phyloP scores from a whole-genome alignment of 2,329 filamentous ascomycete species.

The Chrysosporium keratinophilum region DNA sequence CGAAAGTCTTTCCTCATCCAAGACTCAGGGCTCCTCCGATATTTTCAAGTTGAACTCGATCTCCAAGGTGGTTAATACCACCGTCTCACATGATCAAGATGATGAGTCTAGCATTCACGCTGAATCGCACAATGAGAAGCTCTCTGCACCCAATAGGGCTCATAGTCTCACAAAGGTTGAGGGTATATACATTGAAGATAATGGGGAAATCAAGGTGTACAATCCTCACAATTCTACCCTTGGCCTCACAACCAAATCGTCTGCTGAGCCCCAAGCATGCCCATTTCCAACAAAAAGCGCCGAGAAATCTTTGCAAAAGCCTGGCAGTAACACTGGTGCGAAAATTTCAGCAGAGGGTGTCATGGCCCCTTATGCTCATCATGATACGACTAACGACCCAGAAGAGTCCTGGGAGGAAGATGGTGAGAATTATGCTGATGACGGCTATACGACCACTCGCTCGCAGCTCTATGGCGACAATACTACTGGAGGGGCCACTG shows the following conservation, averaged over 20 bases:
- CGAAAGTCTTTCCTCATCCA: slow-evolving; percentile 25
- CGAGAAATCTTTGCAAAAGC: neutral
- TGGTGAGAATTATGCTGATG: slow-evolving; percentile 63
- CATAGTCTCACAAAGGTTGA: slow-evolving; percentile 20
- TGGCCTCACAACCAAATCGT: neutral
- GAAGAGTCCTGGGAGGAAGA: slow-evolving; percentile 65
- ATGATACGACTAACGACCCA: neutral
- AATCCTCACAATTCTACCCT: neutral
- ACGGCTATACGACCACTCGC: slow-evolving; percentile 62
- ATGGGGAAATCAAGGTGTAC: slow-evolving; percentile 21
- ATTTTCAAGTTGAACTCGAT: neutral
- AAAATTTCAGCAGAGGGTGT: neutral
- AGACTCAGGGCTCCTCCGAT: slow-evolving; percentile 13
- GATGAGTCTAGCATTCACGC: neutral
- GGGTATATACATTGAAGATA: slow-evolving; percentile 23
- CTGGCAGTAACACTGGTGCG: neutral
- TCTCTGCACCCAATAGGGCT: neutral
- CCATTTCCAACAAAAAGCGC: no score
- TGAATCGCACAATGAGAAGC: slow-evolving; percentile 11
- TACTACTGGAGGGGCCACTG: slow-evolving; percentile 54
- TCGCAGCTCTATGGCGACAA: slow-evolving; percentile 69
- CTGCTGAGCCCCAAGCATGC: neutral
- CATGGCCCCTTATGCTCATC: neutral
- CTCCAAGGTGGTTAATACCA: neutral
- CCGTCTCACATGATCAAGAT: neutral